Base-by-base conservation (phyloP, 2,329 filamentous ascomycete species). In the Colletotrichum noveboracense region DNA sequence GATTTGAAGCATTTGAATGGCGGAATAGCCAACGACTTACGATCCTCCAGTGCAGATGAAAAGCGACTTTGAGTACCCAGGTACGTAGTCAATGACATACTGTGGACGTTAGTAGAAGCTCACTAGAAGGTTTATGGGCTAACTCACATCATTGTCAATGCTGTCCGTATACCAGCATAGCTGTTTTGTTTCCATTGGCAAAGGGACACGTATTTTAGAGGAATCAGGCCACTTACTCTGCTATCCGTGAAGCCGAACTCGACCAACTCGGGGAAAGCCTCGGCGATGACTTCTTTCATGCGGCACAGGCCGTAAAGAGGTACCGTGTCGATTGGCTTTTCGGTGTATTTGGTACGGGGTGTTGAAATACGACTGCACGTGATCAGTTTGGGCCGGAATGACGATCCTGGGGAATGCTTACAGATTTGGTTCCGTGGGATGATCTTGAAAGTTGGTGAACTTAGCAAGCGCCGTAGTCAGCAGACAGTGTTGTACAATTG, bases 241-340 rank as follows among this genome's bases (percentile, higher is more conserved):
- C 67, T 77, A 38, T 79, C 79, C 14, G 79, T 80, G 66, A 81
- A 80, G 4, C 76, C 79, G 34, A 81, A 77, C 16, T 80, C 77
- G 10, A 70, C 71, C 60, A 80, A 71, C 55, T 81, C 79, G 10
- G 80, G 79, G 14, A 79, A 76, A 36, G 74, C 74, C 43, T 70
- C 65, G 38, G 70, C 77, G 26, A 80, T 78, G 14, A 80, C 77
- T 28, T 77, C 70, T 61, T 81, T 81, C 77, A 81, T 78, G 24
- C 75, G 71, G 18, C 76, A 28, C n/a, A 81, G 75, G 7, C 77
- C 79, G 36, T 80, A 79, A 4, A 79, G 55, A 6, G 79, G 79
- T 14, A 80, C 79, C 8, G 79, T 80, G 21, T 79, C 70, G 61
- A 80, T 79, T 3, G 78, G 74, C 14, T 77, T 77, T 34, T 55